phyloP scores from a whole-genome alignment of 2,329 filamentous ascomycete species.

The Aplosporella prunicola region DNA sequence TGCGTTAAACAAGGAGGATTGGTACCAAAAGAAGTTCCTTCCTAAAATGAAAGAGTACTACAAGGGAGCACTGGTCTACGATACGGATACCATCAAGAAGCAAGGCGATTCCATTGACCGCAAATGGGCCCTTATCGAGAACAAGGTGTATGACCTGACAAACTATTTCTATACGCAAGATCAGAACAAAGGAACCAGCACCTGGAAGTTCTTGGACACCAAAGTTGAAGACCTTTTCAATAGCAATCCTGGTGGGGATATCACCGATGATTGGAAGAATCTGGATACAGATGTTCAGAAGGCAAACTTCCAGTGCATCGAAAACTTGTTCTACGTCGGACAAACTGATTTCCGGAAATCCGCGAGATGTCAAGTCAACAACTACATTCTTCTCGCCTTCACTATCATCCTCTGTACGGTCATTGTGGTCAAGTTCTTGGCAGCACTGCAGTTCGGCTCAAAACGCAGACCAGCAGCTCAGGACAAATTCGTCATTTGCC shows the following conservation, averaged over 20 bases:
- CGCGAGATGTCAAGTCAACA: constrained; percentile 73
- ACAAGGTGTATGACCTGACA: constrained; percentile 77
- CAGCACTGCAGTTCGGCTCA: constrained; percentile 85
- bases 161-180: constrained; percentile 78
- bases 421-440: constrained; percentile 79
- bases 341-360: constrained; percentile 74
- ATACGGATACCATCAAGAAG: constrained; percentile 46
- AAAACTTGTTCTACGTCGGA: constrained; percentile 75
- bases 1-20: constrained; percentile 53
- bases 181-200: constrained; percentile 42
- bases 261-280: constrained; percentile 57
- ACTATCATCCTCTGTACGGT: constrained; percentile 74
- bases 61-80: constrained; percentile 76
- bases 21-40: constrained; percentile 68
- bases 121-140: constrained; percentile 70
- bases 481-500: constrained; percentile 98
- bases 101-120: constrained; percentile 60
- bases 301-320: constrained; percentile 72
- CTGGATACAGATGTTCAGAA: constrained; percentile 44
- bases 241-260: constrained; percentile 68
- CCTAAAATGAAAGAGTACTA: constrained; percentile 78
- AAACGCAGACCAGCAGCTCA: constrained; percentile 83
- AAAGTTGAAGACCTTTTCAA: constrained; percentile 59
- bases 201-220: constrained; percentile 63
- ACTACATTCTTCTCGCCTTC: constrained; percentile 80